These are phyloP conservation scores for Malassezia psittaci DNA, from an alignment of 1,284 basidiomycete species.

Conservation along the genomic window DNA sequence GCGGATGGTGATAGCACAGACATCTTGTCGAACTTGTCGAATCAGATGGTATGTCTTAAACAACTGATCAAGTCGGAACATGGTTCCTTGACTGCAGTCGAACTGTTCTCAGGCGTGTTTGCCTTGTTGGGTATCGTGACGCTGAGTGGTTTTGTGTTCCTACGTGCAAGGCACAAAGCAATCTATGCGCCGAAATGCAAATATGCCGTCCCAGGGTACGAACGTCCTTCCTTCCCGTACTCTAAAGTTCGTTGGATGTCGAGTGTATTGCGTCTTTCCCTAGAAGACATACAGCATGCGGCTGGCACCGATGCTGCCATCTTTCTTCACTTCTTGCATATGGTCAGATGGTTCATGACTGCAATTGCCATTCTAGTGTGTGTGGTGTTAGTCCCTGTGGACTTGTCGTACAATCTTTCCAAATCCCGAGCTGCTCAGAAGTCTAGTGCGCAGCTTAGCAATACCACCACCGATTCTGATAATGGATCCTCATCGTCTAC, in stretches of 20 bases:
- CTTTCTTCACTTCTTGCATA: slow-evolving; percentile 80
- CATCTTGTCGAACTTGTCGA: background rate
- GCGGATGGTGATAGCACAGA: background rate
- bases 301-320: slow-evolving; percentile 74
- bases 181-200: slow-evolving; percentile 75
- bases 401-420: slow-evolving; percentile 49
- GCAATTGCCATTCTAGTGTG: slow-evolving; percentile 54
- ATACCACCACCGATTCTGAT: background rate
- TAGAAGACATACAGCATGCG: slow-evolving; percentile 19
- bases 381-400: slow-evolving; percentile 68
- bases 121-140: slow-evolving; percentile 25
- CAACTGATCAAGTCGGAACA: background rate
- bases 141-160: slow-evolving; percentile 32
- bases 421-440: slow-evolving; percentile 10
- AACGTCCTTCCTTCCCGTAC: slow-evolving; percentile 53
- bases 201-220: slow-evolving; percentile 70
- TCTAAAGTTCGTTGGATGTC: background rate
- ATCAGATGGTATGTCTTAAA: slow-evolving; percentile 1
- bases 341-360: slow-evolving; percentile 56
- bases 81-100: slow-evolving; percentile 1
- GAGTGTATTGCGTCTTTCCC: background rate
- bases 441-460: background rate
- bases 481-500: background rate
- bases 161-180: slow-evolving; percentile 36
- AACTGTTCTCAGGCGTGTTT: slow-evolving; percentile 28